A percentile compares a stretch with the other conserved stretches of the same genome.
Conservation (phyloP, 306 rosid genomes). For the Malus fusca region DNA sequence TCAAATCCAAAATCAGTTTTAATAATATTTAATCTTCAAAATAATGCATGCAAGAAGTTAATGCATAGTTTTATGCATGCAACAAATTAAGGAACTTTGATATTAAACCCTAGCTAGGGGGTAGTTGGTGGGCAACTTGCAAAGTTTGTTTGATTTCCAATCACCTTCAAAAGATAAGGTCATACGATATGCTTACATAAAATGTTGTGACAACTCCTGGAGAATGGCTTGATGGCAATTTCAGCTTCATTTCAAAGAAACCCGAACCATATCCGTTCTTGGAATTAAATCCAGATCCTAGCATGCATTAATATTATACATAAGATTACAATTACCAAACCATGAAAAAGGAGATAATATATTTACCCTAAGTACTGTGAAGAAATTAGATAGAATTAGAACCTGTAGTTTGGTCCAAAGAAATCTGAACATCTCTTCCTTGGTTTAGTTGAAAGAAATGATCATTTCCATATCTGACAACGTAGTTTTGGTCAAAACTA, state of each 20-base stretch:
- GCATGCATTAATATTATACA: background rate
- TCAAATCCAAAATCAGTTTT: background rate
- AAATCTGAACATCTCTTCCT: conserved; percentile 13
- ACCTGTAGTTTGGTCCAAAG: conserved; percentile 18
- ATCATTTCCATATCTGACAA: background rate
- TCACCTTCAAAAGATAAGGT: no score
- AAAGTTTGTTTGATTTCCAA: no score
- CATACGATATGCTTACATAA: conserved; percentile 11
- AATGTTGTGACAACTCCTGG: conserved; percentile 33
- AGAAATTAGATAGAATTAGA: background rate
- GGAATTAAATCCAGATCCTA: conserved; percentile 40
- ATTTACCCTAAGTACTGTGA: no score
- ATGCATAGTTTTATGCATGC: no score
- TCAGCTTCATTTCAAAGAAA: conserved; percentile 33
- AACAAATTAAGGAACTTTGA: no score
- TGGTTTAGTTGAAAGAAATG: background rate
- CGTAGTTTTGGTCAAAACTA: background rate
- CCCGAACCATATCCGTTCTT: conserved; percentile 40
- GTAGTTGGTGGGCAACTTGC: no score
- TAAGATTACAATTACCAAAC: background rate
- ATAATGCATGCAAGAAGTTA: background rate
- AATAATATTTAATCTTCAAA: background rate
- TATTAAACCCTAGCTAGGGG: no score
- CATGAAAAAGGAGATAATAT: no score
- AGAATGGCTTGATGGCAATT: conserved; percentile 30